Conservation (phyloP, 2,329 filamentous ascomycete genomes). For the Trichophyton rubrum region DNA sequence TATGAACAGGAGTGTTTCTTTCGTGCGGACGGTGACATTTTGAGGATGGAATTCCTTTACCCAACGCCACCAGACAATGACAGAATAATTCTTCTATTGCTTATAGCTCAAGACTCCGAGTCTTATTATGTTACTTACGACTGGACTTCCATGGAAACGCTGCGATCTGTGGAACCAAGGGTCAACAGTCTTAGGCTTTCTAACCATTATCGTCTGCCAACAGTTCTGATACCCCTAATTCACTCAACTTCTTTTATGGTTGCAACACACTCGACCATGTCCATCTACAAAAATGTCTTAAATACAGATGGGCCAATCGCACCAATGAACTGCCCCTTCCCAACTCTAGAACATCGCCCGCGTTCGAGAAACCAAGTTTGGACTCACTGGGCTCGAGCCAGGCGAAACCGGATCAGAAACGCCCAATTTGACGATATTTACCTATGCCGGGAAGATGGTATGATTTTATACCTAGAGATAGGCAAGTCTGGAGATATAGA, state of each 20-base stretch:
- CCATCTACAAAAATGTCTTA: slow-evolving; percentile 34
- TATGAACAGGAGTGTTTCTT: slow-evolving; percentile 34
- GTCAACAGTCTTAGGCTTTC: slow-evolving; percentile 22
- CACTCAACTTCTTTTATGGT: slow-evolving; percentile 59
- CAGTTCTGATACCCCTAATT: slow-evolving; percentile 59
- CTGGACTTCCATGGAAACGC: slow-evolving; percentile 37
- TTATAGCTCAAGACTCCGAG: slow-evolving; percentile 35
- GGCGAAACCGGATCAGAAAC: slow-evolving; percentile 51
- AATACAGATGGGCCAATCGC: slow-evolving; percentile 14
- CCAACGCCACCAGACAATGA: slow-evolving; percentile 53
- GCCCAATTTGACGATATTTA: slow-evolving; percentile 66
- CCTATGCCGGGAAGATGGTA: slow-evolving; percentile 75
- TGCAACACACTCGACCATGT: slow-evolving; percentile 49
- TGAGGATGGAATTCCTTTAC: slow-evolving; percentile 76
- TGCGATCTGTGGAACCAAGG: slow-evolving; percentile 20
- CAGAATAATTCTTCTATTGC: slow-evolving; percentile 63
- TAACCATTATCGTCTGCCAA: slow-evolving; percentile 43
- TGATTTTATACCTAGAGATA: slow-evolving; percentile 60
- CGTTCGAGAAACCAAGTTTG: slow-evolving; percentile 46
- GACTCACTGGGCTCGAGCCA: slow-evolving; percentile 73
- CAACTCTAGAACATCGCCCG: slow-evolving; percentile 18
- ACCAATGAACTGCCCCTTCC: slow-evolving; percentile 22
- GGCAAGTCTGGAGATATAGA: slow-evolving; percentile 41
- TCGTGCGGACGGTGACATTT: slow-evolving; percentile 57
- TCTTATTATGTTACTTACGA: slow-evolving; percentile 41